Conservation (phyloP, 805 yeast genomes). For the Suhomyces sp. region DNA sequence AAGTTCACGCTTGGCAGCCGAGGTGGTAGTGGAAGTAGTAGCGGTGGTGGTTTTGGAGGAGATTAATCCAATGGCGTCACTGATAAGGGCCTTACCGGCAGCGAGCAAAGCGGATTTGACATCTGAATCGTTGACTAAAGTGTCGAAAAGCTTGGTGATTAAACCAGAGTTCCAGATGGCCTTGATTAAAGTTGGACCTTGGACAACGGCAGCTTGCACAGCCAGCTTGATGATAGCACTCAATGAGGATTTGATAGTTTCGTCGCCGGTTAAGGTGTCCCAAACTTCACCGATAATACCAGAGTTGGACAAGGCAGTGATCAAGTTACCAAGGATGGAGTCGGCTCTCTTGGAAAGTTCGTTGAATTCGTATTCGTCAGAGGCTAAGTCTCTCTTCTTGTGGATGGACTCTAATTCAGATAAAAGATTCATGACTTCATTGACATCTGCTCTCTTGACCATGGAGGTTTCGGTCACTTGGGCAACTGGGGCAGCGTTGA, state of each 20-base stretch:
- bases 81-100: slow-evolving; percentile 33
- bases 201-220: slow-evolving; percentile 30
- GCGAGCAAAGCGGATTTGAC: slow-evolving; percentile 32
- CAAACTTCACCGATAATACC: slow-evolving; percentile 38
- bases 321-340: slow-evolving; percentile 31
- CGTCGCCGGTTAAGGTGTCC: slow-evolving; percentile 31
- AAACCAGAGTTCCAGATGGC: slow-evolving; percentile 43
- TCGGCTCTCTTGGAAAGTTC: slow-evolving; percentile 36
- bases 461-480: slow-evolving; percentile 20
- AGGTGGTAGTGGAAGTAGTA: slow-evolving; percentile 11
- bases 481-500: slow-evolving; percentile 30
- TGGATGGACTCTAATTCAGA: slow-evolving; percentile 31
- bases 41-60: slow-evolving; percentile 11
- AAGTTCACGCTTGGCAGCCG: slow-evolving; percentile 4
- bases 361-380: slow-evolving; percentile 24
- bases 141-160: slow-evolving; percentile 29
- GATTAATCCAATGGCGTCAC: slow-evolving; percentile 30
- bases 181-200: slow-evolving; percentile 40
- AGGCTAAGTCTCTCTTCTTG: slow-evolving; percentile 34
- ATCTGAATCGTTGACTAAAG: slow-evolving; percentile 28
- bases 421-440: slow-evolving; percentile 31
- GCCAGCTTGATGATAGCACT: slow-evolving; percentile 28
- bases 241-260: slow-evolving; percentile 25
- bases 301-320: slow-evolving; percentile 34
- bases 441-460: slow-evolving; percentile 35